These are phyloP conservation scores for Thamnidium elegans DNA, from an alignment of 192 early-diverging fungal species.

Conservation along the genomic window DNA sequence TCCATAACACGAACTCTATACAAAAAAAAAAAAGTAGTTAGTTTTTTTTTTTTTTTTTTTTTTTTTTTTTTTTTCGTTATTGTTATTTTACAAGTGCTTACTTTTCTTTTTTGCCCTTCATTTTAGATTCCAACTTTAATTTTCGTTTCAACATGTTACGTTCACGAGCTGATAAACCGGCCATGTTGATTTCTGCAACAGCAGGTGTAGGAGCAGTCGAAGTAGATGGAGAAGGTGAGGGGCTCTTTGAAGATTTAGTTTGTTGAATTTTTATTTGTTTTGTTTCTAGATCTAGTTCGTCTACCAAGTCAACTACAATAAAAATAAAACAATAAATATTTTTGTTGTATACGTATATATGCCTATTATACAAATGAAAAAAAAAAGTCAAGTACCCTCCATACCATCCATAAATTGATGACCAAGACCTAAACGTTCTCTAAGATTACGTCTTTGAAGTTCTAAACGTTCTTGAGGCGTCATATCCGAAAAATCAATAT, in stretches of 20 bases:
- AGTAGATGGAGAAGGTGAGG: conserved; percentile 19
- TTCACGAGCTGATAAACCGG: conserved; percentile 86
- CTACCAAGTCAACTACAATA: conserved; percentile 72
- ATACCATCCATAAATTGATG: conserved; percentile 84
- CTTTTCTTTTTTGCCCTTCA: conserved; percentile 69
- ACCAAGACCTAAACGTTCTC: conserved; percentile 80
- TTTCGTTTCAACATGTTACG: conserved; percentile 87
- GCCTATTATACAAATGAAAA: background rate
- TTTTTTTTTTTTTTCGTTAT: background rate
- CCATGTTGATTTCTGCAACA: conserved; percentile 57
- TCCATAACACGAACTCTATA: conserved; percentile 46
- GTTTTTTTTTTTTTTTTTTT: no score
- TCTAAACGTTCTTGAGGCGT: conserved; percentile 81
- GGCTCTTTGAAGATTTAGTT: background rate
- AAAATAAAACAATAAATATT: background rate
- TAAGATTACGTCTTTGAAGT: conserved; percentile 79
- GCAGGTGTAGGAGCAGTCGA: conserved; percentile 29
- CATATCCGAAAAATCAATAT: conserved; percentile 73
- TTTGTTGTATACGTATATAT: background rate
- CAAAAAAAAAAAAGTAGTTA: background rate
- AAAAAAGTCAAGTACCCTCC: background rate
- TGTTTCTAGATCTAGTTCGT: conserved; percentile 64
- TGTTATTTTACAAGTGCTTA: conserved; percentile 35
- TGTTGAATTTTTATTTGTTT: background rate
- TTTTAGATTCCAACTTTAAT: conserved; percentile 71